A percentile compares a stretch with the other conserved stretches of the same genome.
phyloP scores from a whole-genome alignment of 192 early-diverging fungal genomes.

The Backusella circina region DNA sequence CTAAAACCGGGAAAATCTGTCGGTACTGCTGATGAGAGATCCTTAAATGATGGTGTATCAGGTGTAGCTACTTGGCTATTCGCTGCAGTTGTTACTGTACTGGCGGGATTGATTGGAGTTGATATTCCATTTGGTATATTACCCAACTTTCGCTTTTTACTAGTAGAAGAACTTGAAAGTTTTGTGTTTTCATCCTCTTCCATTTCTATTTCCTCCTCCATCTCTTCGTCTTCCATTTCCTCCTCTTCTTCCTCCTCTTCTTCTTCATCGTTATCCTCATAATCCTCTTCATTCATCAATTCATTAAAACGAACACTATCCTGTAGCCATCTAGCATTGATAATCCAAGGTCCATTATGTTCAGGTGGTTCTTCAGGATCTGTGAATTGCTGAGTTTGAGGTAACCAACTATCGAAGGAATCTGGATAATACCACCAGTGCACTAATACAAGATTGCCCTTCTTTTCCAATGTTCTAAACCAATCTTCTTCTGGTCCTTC shows the following conservation, averaged over 20 bases:
- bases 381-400: constrained; percentile 58
- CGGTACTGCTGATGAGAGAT: neutral
- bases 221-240: neutral
- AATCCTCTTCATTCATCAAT: constrained; percentile 88
- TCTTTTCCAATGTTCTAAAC: constrained; percentile 59
- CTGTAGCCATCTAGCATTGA: constrained; percentile 68
- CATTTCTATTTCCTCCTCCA: neutral
- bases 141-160: neutral
- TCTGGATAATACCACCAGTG: constrained; percentile 85
- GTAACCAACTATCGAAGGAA: constrained; percentile 74
- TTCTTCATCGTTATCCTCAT: constrained; percentile 44
- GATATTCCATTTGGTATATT: neutral
- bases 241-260: constrained; percentile 4
- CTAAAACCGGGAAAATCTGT: neutral
- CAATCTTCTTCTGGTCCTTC: constrained; percentile 53
- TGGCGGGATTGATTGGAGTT: neutral
- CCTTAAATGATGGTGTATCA: neutral
- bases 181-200: constrained; percentile 5
- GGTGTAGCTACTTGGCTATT: neutral
- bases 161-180: neutral
- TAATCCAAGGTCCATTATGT: constrained; percentile 66
- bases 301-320: constrained; percentile 75
- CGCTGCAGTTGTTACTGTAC: neutral
- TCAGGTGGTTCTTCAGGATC: constrained; percentile 59
- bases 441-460: constrained; percentile 56